Base-by-base conservation (phyloP, 2,329 filamentous ascomycete species). In the Claviceps sp. region DNA sequence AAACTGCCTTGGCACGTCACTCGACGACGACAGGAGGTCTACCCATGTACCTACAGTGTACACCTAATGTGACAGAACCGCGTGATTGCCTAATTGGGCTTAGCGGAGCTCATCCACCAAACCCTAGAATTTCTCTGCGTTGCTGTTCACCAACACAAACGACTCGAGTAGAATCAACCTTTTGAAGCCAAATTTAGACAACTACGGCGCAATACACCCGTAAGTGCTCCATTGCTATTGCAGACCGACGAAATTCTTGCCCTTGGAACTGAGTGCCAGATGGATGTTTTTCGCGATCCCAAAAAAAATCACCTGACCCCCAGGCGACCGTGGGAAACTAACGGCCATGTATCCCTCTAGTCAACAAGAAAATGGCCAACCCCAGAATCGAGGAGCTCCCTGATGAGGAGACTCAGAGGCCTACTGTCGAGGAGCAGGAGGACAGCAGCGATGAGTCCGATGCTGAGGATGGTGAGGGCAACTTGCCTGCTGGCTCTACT, bases 381-480 rank as follows among this genome's bases (percentile, higher is more conserved):
- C 88, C 91, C 72, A 87, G 91, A 74, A 85, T 97, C 74, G 91
- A 98, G 80, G 93, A 98, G 77, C 82, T 98, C 66, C 85, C 88
- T 64, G 93, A 97, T 69, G 89, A 90, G 66, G 85, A 88, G 76
- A 79, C 83, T 68, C 83, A 87, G 77, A 90, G 93, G 81, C 79
- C 81, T 67, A 82, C 79, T 65, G 79, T 85, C 65, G 82, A 88
- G 65, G 84, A 88, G 70, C 81, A 84, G 64, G 83, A 84, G 58
- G 82, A 83, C 60, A 82, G 78, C 67, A 84, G 79, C 74, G 82
- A 82, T 65, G 84, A 88, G 61, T 87, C 85, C 62, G 87, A 88
- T 64, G 84, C 78, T 62, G 89, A 93, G 63, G 87, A 94, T 64
- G 86, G 80, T 63, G 89, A 93, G 71, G 84, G 81, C 57, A 81